Evolutionary conservation across 139 green algal species (phyloP), one percentile per base, ranked within the genome.

Genomic region (Monoraphidium neglectum): DNA sequence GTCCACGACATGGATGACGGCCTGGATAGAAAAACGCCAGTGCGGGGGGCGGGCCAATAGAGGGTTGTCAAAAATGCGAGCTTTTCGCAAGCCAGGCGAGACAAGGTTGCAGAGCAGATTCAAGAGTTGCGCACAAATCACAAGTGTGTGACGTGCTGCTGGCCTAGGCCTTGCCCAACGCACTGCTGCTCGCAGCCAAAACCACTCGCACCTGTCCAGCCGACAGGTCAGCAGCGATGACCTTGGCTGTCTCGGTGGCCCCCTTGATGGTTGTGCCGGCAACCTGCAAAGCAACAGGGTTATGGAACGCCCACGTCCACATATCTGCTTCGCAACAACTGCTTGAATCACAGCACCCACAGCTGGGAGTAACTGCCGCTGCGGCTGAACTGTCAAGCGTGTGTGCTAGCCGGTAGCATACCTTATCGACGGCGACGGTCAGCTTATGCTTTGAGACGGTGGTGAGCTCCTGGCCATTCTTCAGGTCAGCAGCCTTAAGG

Each of bases 201-300:
- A n/a, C n/a, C n/a, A n/a, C n/a, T n/a, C 70, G 65, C 70, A 77
- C 70, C 70, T 77, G 68, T 26, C 72, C 72, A 40, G 72, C 72
- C 59, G 21, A 62, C 40, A 77, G 47, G 49, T 77, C 72, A 4
- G 59, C 72, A 21, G 72, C 72, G n/a, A 77, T 13, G n/a, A 77
- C 59, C 46, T 77, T 68, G 43, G 53, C 72, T 26, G 43, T 70
- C 8, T 70, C 72, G 36, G 35, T 59, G 6, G 28, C 59, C 18
- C 59, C 72, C 36, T 57, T 15, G n/a, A 77, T 70, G 18, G 15
- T 46, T 1, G 72, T 70, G 60, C 72, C 72, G 15, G 37, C 43
- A 12, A 8, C 43, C 43, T 51, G 43, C 43, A 64, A 64, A n/a
- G 13, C 1, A 0, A 24, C 1, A 24, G 33, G 8, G 30, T 21